Base-by-base conservation (phyloP, 2,329 filamentous ascomycete species). In the Bipolaris oryzae region DNA sequence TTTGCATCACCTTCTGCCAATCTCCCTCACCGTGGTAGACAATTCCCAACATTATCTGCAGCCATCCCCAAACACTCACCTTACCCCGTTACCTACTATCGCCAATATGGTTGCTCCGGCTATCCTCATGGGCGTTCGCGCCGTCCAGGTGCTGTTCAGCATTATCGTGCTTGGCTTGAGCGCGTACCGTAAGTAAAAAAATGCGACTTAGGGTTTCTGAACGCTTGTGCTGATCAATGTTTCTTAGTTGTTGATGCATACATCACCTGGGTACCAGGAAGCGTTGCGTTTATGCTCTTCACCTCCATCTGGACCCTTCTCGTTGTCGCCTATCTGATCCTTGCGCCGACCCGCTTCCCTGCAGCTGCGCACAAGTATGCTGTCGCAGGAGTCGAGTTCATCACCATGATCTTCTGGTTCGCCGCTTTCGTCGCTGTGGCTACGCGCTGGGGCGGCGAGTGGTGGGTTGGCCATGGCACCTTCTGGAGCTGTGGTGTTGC, bases 391-490 rank as follows among this genome's bases (percentile, higher is more conserved):
- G 82, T 91, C 28, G 90, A 96, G 70, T 81, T 81, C 54, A 62
- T 94, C 20, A 95, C 92, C 37, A 88, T 89, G 78, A 82, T 96
- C 57, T 96, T 96, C 81, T 96, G 92, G 92, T 96, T 97, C 73
- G 89, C 90, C 0, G 91, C 91, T 9, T 89, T 91, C 68, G 88
- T 96, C 63, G 91, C 91, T 0, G 78, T 93, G 5, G 92, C 89
- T 1, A 87, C 86, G 21, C 79, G 80, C 41, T 79, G 91, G 61
- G 84, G 85, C 43, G 80, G 84, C n/a, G 77, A 83, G 0, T 73
- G 81, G 55, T 87, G 63, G 63, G 59, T 85, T 20, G 77, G 79
- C 48, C 76, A 74, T 11, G 79, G 67, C 21, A 69, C 67, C 2
- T 55, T 78, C 10, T 92, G 89, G 75, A 80, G 81, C 41, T 78